Conservation (phyloP, 2,329 filamentous ascomycete species). For the Penicillium thymicola region DNA sequence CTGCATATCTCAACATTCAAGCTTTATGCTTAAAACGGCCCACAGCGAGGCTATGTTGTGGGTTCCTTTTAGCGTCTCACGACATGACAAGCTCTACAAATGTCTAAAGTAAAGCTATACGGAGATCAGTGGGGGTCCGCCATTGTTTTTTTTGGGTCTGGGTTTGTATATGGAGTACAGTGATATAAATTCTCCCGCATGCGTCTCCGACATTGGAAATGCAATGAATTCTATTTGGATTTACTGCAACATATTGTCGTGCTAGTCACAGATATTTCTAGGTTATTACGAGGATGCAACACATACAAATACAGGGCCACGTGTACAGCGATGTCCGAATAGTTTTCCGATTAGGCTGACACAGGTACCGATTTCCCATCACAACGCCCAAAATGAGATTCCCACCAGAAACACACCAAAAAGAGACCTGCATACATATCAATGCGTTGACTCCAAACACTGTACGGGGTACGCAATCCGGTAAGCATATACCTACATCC, state of each 20-base stretch:
- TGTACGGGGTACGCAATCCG: neutral
- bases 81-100: neutral
- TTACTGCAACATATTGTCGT: neutral
- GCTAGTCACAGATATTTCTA: neutral
- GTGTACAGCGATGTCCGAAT: neutral
- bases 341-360: neutral
- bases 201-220: neutral
- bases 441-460: too few relatives aligned
- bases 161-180: neutral
- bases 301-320: neutral
- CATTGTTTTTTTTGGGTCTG: neutral
- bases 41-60: slow-evolving; percentile 15
- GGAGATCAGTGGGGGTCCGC: neutral
- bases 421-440: neutral
- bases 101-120: neutral
- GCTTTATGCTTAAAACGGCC: slow-evolving; percentile 21
- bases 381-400: neutral
- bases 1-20: slow-evolving; percentile 11
- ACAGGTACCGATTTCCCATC: neutral
- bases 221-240: neutral
- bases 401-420: neutral
- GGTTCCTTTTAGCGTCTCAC: slow-evolving; percentile 4
- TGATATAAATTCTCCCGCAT: neutral
- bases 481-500: neutral
- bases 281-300: neutral